Base-by-base conservation (phyloP, 768 basidiomycete genomes). In the Boletus rubescentipes region DNA sequence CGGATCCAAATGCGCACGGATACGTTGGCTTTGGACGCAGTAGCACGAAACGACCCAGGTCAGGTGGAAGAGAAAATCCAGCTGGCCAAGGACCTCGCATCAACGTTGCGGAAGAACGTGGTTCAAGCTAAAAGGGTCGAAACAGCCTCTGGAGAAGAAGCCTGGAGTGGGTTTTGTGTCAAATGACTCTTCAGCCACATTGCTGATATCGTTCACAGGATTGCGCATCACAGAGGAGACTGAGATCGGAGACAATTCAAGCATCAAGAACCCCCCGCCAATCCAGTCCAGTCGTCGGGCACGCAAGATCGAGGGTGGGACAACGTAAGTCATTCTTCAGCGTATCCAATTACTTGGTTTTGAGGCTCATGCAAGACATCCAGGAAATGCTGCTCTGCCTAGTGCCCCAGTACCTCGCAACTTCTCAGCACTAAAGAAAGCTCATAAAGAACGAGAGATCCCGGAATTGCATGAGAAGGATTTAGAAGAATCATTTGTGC, bases 401-500 rank as follows among this genome's bases (percentile, higher is more conserved):
- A 64, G 64, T 20, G 65, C 32, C 36, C 59, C 56, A 38, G 49
- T 61, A 46, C 74, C 63, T 57, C 77, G 67, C 65, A 77, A 82
- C 70, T 91, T 83, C 67, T 87, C 88, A 23, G 80, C 83, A 54
- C 78, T 92, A 48, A 90, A 86, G 73, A 83, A 74, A 62, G 87
- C 82, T 15, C 83, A 87, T 61, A 80, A 78, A 66, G 66, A 80
- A 54, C 86, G 91, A 55, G 69, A 71, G 20, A 51, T 87, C 34
- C 90, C 91, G 0, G 81, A 85, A 55, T 70, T 95, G 46, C 77
- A 74, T 54, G 93, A 95, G 67, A 79, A 80, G 47, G 93, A 97
- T 63, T 55, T 96, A n/a, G 88, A 89, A 56, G 94, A 96, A 72
- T 74, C 78, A 20, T 96, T 96, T 69, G 88, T 95, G 46, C 79